Evolutionary conservation across 371 early-diverging fungal species (phyloP).

Genomic region (Zancudomyces culisetae): DNA sequence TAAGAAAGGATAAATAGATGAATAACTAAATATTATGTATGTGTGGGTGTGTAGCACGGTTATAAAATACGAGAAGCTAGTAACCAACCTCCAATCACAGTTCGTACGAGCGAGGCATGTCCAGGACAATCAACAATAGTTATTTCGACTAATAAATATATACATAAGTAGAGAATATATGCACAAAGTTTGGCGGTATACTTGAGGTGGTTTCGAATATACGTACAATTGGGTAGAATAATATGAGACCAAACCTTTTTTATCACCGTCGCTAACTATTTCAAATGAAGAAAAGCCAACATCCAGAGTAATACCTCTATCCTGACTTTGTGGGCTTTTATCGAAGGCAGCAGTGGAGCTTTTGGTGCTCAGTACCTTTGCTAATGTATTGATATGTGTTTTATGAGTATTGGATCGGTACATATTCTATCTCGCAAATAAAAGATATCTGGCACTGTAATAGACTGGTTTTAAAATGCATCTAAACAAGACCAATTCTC

Average conservation of each 20-base stretch:
- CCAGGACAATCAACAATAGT: conserved; percentile 4
- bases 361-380: not conserved
- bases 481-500: not conserved
- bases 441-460: too few relatives aligned
- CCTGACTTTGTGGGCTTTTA: conserved; percentile 2
- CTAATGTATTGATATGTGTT: not conserved
- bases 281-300: not conserved
- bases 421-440: too few relatives aligned
- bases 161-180: not conserved
- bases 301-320: conserved; percentile 1
- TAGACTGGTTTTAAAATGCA: too few relatives aligned
- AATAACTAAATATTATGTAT: too few relatives aligned
- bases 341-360: conserved; percentile 3
- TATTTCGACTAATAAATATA: not conserved
- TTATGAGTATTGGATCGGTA: too few relatives aligned
- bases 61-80: too few relatives aligned
- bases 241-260: too few relatives aligned
- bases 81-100: not conserved
- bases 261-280: too few relatives aligned
- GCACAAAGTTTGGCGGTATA: not conserved
- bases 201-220: too few relatives aligned
- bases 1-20: too few relatives aligned
- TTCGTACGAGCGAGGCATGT: conserved; percentile 1
- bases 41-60: too few relatives aligned
- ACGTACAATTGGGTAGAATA: too few relatives aligned